Evolutionary conservation across 2,329 filamentous ascomycete genomes (phyloP), one percentile per base, ranked within the genome.

Genomic region (Paraconiothyrium brasiliense): DNA sequence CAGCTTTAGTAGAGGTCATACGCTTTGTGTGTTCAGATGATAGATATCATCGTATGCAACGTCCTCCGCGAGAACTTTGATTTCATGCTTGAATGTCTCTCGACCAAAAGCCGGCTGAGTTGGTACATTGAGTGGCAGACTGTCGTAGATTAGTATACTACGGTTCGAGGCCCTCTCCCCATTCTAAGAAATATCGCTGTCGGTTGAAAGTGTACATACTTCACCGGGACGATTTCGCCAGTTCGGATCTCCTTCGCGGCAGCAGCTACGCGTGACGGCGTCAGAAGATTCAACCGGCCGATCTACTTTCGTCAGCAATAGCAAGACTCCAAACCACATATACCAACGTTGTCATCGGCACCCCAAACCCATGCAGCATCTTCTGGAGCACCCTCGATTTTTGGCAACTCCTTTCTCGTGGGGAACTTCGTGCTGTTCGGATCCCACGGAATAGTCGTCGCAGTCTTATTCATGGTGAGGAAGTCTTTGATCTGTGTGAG

Each of bases 361-460:
- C 86, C 86, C 86, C 86, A 88, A 30, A 87, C 83, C 86, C 86
- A 89, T 20, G 86, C 85, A 20, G 86, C 85, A 32, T 81, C 84
- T 20, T 84, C 78, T 0, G 86, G 86, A 1, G 85, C 85, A 37
- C 82, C 83, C 1, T 82, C 75, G 41, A 87, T 80, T 22, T 75
- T 67, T 22, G 85, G 85, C 4, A 88, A 78, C 54, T 88, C 82
- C 57, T 83, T 82, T 14, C 84, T 78, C 0, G 80, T 81, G 0
- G 86, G 86, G 55, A 89, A 86, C 16, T 74, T 81, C 16, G 81
- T 82, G 43, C 76, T 80, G 58, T 86, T 76, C 1, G 86, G 86
- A 67, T 88, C 80, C 82, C 84, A 87, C 3, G 85, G 85, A 24
- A 86, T 77, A 2, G 78, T 80, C 0, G 78, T 81, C 1, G 82